phyloP scores from a whole-genome alignment of 1,284 basidiomycete species.

The Schizophyllum commune region DNA sequence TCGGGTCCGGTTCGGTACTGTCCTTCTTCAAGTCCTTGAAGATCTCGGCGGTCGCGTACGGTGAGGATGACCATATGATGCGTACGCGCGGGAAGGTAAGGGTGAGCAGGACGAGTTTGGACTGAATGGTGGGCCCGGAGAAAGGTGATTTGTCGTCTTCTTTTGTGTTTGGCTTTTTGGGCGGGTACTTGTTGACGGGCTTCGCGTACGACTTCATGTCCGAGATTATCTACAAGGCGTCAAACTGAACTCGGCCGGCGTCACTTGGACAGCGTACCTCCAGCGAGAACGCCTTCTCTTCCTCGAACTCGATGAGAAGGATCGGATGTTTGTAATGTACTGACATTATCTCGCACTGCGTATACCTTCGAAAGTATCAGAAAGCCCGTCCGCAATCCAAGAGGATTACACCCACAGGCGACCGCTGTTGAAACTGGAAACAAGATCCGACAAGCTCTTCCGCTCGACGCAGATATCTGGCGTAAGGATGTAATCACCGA shows the following conservation, averaged over 20 bases:
- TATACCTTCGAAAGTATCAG: conserved; percentile 55
- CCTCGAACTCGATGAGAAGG: conserved; percentile 96
- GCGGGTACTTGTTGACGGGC: conserved; percentile 44
- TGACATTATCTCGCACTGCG: conserved; percentile 96
- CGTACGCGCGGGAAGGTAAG: conserved; percentile 87
- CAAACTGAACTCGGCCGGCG: not conserved
- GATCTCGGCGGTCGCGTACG: conserved; percentile 87
- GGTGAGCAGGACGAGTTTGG: conserved; percentile 86
- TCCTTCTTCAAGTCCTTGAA: conserved; percentile 90
- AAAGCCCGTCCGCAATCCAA: not conserved
- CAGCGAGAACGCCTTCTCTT: conserved; percentile 91
- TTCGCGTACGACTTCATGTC: conserved; percentile 61
- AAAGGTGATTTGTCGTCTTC: conserved; percentile 34
- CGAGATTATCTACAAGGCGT: conserved; percentile 36
- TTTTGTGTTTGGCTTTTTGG: conserved; percentile 35
- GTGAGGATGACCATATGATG: conserved; percentile 96
- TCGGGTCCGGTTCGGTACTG: conserved; percentile 76
- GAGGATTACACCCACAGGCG: conserved; percentile 62
- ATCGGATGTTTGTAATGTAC: conserved; percentile 93
- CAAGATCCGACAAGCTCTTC: conserved; percentile 89
- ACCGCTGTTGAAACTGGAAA: conserved; percentile 89
- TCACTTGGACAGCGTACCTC: conserved; percentile 44
- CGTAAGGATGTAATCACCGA: conserved; percentile 94
- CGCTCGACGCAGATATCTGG: conserved; percentile 96
- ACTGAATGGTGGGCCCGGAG: conserved; percentile 53